Evolutionary conservation across 2,329 filamentous ascomycete species (phyloP).

Genomic region (Calonectria crousiana): DNA sequence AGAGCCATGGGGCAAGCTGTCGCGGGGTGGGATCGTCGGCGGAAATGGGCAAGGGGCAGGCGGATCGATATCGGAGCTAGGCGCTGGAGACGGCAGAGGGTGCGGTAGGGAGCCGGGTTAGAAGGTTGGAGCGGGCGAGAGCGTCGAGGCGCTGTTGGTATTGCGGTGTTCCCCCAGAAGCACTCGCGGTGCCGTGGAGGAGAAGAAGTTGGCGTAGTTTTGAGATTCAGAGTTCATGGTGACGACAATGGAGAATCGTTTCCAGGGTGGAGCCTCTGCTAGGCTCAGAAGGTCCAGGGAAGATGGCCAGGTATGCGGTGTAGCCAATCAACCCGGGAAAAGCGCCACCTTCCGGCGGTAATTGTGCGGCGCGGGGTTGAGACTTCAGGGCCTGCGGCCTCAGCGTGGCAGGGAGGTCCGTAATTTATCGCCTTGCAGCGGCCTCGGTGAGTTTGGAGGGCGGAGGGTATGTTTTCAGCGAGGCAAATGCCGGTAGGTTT

Average conservation of each 20-base stretch:
- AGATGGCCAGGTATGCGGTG: background rate
- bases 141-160: background rate
- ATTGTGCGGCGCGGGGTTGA: constrained; percentile 40
- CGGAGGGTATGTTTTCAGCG: background rate
- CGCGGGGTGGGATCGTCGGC: constrained; percentile 24
- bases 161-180: constrained; percentile 10
- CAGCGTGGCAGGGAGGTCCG: constrained; percentile 10
- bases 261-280: constrained; percentile 38
- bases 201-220: constrained; percentile 29
- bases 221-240: constrained; percentile 34
- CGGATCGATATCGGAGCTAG: constrained; percentile 29
- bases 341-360: constrained; percentile 29
- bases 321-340: constrained; percentile 30
- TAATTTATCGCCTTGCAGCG: background rate
- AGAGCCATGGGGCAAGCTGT: constrained; percentile 44
- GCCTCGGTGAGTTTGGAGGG: background rate
- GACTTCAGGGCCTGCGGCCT: constrained; percentile 35
- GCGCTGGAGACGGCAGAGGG: background rate
- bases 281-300: constrained; percentile 24
- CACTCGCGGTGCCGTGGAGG: constrained; percentile 19
- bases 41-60: constrained; percentile 19
- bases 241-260: constrained; percentile 43
- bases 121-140: background rate
- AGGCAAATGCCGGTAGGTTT: background rate
- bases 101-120: background rate